Percentiles rank a stretch among this genome's conserved stretches.
phyloP scores from a whole-genome alignment of 257 asterid genomes.

The Ophiorrhiza pumila region DNA sequence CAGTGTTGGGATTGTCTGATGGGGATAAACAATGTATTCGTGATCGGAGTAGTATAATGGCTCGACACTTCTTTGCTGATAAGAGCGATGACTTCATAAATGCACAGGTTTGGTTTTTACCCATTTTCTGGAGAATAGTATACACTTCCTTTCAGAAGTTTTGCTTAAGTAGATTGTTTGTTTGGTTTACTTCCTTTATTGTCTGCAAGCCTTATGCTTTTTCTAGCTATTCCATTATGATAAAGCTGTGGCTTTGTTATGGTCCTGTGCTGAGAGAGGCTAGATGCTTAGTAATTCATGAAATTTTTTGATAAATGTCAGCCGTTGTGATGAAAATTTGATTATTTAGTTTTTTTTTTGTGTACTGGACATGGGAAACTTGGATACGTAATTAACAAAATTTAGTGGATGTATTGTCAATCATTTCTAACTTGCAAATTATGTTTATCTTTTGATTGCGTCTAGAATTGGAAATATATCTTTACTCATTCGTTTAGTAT shows the following conservation, averaged over 20 bases:
- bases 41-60: slow-evolving; percentile 98
- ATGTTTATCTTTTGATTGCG: neutral
- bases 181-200: neutral
- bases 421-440: neutral
- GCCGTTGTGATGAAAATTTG: neutral
- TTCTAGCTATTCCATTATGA: neutral
- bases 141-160: neutral
- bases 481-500: neutral
- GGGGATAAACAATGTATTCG: slow-evolving; percentile 97
- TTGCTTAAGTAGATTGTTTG: neutral
- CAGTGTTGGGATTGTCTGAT: slow-evolving; percentile 85
- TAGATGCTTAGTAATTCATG: neutral
- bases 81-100: slow-evolving; percentile 85
- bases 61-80: slow-evolving; percentile 97
- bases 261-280: neutral
- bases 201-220: neutral
- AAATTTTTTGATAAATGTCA: neutral
- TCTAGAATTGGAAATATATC: neutral
- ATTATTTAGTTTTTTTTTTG: slow-evolving; percentile 3
- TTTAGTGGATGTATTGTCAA: neutral
- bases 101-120: slow-evolving; percentile 58
- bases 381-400: neutral
- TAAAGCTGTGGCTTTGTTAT: neutral
- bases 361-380: neutral
- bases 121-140: slow-evolving; percentile 6